Evolutionary conservation across 75 land plant genomes (phyloP).

Genomic region (Chamaecyparis obtusa): DNA sequence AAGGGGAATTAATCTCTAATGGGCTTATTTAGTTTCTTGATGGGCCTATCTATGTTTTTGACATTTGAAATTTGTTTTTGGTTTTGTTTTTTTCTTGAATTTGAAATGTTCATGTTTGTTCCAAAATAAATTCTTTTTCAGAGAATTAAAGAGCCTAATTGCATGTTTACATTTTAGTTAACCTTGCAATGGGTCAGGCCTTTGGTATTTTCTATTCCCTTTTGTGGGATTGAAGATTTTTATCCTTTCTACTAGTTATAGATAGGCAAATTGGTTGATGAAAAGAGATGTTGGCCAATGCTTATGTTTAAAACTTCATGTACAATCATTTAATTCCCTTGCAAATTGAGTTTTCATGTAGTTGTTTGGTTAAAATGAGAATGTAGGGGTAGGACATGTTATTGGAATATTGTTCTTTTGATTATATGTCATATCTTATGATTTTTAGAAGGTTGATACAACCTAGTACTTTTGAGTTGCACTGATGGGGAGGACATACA

Average conservation of each 20-base stretch:
- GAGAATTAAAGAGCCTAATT: not conserved
- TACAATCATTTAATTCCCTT: not conserved
- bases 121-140: not conserved
- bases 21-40: not conserved
- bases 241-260: not conserved
- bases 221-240: not conserved
- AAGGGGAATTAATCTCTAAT: not conserved
- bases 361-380: not conserved
- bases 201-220: not conserved
- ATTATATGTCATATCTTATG: not conserved
- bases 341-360: not conserved
- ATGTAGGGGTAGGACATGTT: not conserved
- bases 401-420: not conserved
- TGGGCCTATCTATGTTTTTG: not conserved
- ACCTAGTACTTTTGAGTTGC: not conserved
- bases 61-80: not conserved
- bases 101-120: not conserved
- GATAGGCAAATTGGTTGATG: not conserved
- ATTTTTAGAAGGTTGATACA: not conserved
- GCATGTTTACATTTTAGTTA: not conserved
- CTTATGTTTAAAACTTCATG: not conserved
- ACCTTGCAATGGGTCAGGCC: not conserved
- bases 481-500: not conserved
- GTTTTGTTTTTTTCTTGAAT: not conserved
- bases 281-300: not conserved